Base-by-base conservation (phyloP, 1,139 yeast genomes). In the Debaryomyces sp. region DNA sequence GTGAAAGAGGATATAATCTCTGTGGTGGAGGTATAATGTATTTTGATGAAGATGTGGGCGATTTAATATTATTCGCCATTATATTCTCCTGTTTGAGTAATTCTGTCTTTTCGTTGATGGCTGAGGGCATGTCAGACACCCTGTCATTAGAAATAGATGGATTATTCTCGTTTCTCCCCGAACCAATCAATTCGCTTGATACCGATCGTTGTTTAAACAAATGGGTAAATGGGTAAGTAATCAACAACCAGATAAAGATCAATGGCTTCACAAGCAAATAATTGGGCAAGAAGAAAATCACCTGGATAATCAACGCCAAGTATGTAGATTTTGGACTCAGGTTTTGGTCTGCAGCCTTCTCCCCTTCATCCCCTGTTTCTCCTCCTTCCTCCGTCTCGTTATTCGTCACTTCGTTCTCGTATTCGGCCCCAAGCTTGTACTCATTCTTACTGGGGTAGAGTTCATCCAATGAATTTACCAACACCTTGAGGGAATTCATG, bases 41-140 rank as follows among this genome's bases (percentile, higher is more conserved):
- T 57, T 70, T 73, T 33, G 83, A 78, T 39, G 78, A 63, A 46
- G 75, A 68, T 1, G 85, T 74, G 37, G 89, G 88, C 0, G 87
- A 81, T 60, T 83, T 84, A 54, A 84, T 70, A 48, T 68, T 66
- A 56, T 80, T 81, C 41, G 77, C 71, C 46, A 67, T 54, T 52
- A 69, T 59, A 52, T 62, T 73, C 52, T 72, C 78, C 48, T 68
- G 75, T 53, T 68, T 73, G 44, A 66, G 66, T 43, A 76, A 61
- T 52, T 77, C 81, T 18, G 80, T 73, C 53, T 74, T 75, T 39
- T 71, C 74, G 47, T 69, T 70, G 37, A 68, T 66, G 38, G 45
- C 52, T 49, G 51, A 41, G 42, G 48, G 27, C 23, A 22, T 22
- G 29, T 32, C 35, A 12, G 35, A 32, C 21, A 12, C 4, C 22